These are phyloP conservation scores for Gonium pectorale DNA, from an alignment of 139 green algal species.

Conservation along the genomic window DNA sequence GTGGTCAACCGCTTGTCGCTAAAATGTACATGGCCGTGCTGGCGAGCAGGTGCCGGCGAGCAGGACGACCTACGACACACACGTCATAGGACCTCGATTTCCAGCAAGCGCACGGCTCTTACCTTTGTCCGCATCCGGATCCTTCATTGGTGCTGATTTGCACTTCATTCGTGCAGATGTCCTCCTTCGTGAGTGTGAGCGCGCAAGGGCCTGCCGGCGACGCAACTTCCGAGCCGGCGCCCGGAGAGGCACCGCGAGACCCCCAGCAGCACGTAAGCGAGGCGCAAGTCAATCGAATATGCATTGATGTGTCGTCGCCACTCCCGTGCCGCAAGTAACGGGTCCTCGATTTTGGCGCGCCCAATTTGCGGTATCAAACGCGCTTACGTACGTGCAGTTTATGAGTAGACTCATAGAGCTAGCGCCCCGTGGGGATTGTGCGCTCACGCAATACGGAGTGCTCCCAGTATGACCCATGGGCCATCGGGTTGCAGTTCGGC, in stretches of 20 bases:
- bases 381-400: too few species aligned
- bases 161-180: neutral
- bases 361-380: too few species aligned
- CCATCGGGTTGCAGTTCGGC: too few species aligned
- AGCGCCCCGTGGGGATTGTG: too few species aligned
- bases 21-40: neutral
- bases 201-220: conserved; percentile 13
- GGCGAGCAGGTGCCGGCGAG: neutral
- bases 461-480: too few species aligned
- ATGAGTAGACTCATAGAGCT: too few species aligned
- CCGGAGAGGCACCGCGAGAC: conserved; percentile 10
- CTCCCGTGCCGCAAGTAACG: too few species aligned
- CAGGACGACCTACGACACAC: neutral
- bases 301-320: too few species aligned
- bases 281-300: neutral
- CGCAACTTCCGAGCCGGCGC: neutral
- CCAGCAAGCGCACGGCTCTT: too few species aligned
- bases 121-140: too few species aligned
- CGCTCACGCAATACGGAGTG: too few species aligned
- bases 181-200: neutral
- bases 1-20: neutral
- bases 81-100: neutral
- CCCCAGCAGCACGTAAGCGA: neutral
- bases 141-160: neutral
- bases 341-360: too few species aligned